These are phyloP conservation scores for Aegilops umbellulata DNA, from an alignment of 176 grass and related monocot species.

Conservation along the genomic window DNA sequence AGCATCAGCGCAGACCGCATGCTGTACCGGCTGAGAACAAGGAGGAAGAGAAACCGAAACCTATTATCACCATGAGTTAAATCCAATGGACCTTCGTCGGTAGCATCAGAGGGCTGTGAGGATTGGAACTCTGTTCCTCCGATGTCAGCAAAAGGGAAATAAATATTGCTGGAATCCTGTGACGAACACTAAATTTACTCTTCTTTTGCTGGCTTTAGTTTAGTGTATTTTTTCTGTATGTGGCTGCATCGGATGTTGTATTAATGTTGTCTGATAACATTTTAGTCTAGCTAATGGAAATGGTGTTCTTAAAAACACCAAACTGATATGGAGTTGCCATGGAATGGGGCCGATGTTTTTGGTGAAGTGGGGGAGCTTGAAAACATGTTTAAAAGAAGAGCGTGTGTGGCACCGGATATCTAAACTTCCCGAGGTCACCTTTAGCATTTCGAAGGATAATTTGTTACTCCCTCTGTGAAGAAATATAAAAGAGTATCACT, in stretches of 20 bases:
- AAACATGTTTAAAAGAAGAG: too few species aligned
- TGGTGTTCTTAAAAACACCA: neutral
- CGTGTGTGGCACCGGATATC: too few species aligned
- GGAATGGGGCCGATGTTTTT: too few species aligned
- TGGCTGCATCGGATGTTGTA: slow-evolving; percentile 18
- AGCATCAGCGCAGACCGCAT: slow-evolving; percentile 47
- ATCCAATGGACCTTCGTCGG: neutral
- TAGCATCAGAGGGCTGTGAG: neutral
- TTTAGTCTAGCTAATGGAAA: slow-evolving; percentile 8
- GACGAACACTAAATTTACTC: neutral
- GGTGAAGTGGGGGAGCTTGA: too few species aligned
- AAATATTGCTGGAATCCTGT: neutral
- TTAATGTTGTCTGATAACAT: neutral
- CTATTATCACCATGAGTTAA: slow-evolving; percentile 13
- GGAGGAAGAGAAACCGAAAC: slow-evolving; percentile 31
- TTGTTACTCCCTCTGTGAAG: too few species aligned
- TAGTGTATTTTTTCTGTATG: neutral
- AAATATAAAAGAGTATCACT: too few species aligned
- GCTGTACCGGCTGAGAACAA: slow-evolving; percentile 22
- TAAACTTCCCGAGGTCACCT: too few species aligned
- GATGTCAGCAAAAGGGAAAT: neutral
- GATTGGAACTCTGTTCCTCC: neutral
- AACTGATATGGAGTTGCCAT: too few species aligned
- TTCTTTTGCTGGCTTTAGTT: neutral
- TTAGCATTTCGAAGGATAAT: too few species aligned